Base-by-base conservation (phyloP, 2,329 filamentous ascomycete genomes). In the Coniochaeta prunicola region DNA sequence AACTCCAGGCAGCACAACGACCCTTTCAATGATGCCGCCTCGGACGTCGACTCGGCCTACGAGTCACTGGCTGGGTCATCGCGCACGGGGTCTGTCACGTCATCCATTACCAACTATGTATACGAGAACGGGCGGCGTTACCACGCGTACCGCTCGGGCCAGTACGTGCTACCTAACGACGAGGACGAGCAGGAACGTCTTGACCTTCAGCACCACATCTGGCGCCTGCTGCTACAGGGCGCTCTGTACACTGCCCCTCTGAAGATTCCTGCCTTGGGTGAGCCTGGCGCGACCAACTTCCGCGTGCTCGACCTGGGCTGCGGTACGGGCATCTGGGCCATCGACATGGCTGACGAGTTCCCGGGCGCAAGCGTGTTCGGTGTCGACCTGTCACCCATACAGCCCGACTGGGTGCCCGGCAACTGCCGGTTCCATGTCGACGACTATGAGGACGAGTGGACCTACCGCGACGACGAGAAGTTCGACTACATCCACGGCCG, bases 391-490 rank as follows among this genome's bases (percentile, higher is more conserved):
- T 82, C 79, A 13, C 82, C 82, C 1, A 84, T 85, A 42, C 82
- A 86, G 65, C 81, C 82, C 2, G 74, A 74, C 30, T 80, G 78
- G 71, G 79, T 86, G 3, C 84, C 84, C 1, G 74, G 77, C 30
- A 89, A 89, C 64, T 82, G 85, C 60, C 77, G 80, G 59, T 89
- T 89, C 64, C 77, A 86, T 59, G 79, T 89, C 36, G 86, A 89
- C 66, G 85, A 89, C 66, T 80, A 82, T 36, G 83, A 85, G 66
- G 76, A 80, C n/a, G 64, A 69, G 21, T 77, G 75, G 75, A 71
- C 75, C 63, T 74, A 71, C 59, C 64, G 64, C 2, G 58, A 62
- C 10, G 78, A 83, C 65, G 66, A 72, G 30, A 65, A 64, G 28
- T 73, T 72, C 60, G 69, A 71, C 62, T 72, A 66, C 61, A 68